Percentiles rank a stretch among this genome's conserved stretches.
phyloP scores from a whole-genome alignment of 345 rosid genomes.

The Salix koriyanagi region DNA sequence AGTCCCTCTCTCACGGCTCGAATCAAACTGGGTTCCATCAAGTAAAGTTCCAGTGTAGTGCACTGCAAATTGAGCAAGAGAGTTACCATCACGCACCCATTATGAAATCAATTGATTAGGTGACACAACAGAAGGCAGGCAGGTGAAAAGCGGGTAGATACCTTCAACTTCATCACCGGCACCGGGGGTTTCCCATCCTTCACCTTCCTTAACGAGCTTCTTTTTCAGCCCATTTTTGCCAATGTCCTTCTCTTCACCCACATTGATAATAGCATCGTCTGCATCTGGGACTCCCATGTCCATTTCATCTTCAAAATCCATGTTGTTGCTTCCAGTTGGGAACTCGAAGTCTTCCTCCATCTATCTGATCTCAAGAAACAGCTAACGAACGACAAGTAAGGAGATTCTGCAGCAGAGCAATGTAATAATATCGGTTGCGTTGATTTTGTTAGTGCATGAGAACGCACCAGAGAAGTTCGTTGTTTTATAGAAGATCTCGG shows the following conservation, averaged over 20 bases:
- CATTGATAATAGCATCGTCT: background rate
- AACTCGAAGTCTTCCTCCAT: conserved; percentile 67
- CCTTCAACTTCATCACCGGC: conserved; percentile 88
- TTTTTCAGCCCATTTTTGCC: conserved; percentile 72
- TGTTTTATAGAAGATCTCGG: too few relatives aligned
- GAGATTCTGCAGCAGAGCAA: too few relatives aligned
- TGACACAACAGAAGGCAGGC: too few relatives aligned
- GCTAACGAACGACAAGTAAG: background rate
- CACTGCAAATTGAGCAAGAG: conserved; percentile 16
- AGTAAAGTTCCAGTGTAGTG: conserved; percentile 81
- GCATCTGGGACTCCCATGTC: conserved; percentile 50
- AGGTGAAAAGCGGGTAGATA: background rate
- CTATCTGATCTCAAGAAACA: background rate
- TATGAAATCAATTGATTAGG: too few relatives aligned
- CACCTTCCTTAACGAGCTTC: conserved; percentile 76
- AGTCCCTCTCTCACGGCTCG: conserved; percentile 75
- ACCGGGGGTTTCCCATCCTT: conserved; percentile 63
- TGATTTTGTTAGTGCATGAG: too few relatives aligned
- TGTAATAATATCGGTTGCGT: too few relatives aligned
- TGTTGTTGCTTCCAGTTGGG: conserved; percentile 27
- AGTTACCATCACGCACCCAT: too few relatives aligned
- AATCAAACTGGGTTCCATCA: conserved; percentile 91
- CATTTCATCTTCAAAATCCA: conserved; percentile 36
- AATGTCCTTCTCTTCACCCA: conserved; percentile 57
- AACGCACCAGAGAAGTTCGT: too few relatives aligned